Percentiles rank a stretch among this genome's conserved stretches.
These are phyloP conservation scores for Petunia hybrid DNA, from an alignment of 305 asterid species.

Conservation along the genomic window DNA sequence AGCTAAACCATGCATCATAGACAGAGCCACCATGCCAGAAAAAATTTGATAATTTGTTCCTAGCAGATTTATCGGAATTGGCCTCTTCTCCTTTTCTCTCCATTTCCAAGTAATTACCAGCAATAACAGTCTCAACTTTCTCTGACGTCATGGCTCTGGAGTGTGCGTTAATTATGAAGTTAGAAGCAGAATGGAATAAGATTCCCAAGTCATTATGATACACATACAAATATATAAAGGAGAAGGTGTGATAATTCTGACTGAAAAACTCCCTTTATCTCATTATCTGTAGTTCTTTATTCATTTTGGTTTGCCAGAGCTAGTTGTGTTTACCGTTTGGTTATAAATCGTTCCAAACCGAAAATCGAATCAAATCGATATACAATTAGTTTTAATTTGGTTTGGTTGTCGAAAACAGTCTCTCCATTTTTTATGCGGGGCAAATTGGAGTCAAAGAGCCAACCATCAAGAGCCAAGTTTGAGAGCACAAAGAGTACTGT, in stretches of 20 bases:
- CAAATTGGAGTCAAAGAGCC: too few relatives aligned
- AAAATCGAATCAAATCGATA: too few relatives aligned
- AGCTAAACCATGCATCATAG: conserved; percentile 95
- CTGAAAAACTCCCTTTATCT: background rate
- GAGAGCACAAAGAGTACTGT: too few relatives aligned
- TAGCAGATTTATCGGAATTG: conserved; percentile 49
- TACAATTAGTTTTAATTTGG: too few relatives aligned
- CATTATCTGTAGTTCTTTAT: background rate
- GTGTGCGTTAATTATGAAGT: background rate
- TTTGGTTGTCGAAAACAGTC: too few relatives aligned
- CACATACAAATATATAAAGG: conserved; percentile 42
- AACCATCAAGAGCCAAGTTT: too few relatives aligned
- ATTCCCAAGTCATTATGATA: conserved; percentile 26
- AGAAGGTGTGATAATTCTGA: background rate
- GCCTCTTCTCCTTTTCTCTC: conserved; percentile 60
- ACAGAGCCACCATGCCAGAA: conserved; percentile 97
- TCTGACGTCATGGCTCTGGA: conserved; percentile 69
- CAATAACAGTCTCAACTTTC: conserved; percentile 80
- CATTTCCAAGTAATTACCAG: conserved; percentile 83
- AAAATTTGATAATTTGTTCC: conserved; percentile 58
- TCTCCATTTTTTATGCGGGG: too few relatives aligned
- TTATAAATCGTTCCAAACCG: too few relatives aligned
- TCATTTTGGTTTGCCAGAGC: conserved; percentile 44
- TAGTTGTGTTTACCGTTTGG: too few relatives aligned
- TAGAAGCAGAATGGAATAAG: conserved; percentile 34